Percentiles rank a stretch among this genome's conserved stretches.
phyloP scores from a whole-genome alignment of 2,329 filamentous ascomycete species.

The Aspergillus jensenii region DNA sequence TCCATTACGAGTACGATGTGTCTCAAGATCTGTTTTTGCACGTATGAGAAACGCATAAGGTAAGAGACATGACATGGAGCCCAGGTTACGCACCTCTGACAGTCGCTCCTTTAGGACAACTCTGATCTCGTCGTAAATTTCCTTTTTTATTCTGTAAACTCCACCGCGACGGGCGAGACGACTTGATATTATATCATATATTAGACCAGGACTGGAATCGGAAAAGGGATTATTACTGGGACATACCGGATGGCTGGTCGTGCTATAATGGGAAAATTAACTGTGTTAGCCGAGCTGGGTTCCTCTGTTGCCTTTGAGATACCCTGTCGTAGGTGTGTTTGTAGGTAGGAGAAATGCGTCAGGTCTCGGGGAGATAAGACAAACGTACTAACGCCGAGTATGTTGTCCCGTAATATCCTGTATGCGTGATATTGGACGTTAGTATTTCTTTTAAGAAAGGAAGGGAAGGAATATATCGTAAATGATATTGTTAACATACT shows the following conservation, averaged over 20 bases:
- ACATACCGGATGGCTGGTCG: conserved; percentile 31
- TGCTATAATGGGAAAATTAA: conserved; percentile 16
- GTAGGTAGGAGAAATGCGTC: too few species aligned
- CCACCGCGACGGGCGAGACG: conserved; percentile 40
- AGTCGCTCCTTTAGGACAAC: conserved; percentile 22
- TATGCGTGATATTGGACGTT: neutral
- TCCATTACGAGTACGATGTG: conserved; percentile 26
- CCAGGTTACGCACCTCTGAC: conserved; percentile 16
- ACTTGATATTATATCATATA: conserved; percentile 12
- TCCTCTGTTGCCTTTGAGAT: too few species aligned
- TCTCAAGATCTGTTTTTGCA: conserved; percentile 21
- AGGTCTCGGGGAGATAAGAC: neutral
- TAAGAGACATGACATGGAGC: neutral
- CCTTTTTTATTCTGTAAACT: conserved; percentile 26
- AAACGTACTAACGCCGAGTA: conserved; percentile 30
- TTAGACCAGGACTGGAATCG: neutral
- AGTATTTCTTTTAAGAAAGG: neutral
- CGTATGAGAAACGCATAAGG: neutral
- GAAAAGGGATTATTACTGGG: neutral
- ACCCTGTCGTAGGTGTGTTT: too few species aligned
- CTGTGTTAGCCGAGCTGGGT: neutral
- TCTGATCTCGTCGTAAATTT: conserved; percentile 30
- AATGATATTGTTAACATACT: conserved; percentile 1
- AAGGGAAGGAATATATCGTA: too few species aligned
- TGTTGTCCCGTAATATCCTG: conserved; percentile 25